Base-by-base conservation (phyloP, 768 basidiomycete genomes). In the Chiua virens region DNA sequence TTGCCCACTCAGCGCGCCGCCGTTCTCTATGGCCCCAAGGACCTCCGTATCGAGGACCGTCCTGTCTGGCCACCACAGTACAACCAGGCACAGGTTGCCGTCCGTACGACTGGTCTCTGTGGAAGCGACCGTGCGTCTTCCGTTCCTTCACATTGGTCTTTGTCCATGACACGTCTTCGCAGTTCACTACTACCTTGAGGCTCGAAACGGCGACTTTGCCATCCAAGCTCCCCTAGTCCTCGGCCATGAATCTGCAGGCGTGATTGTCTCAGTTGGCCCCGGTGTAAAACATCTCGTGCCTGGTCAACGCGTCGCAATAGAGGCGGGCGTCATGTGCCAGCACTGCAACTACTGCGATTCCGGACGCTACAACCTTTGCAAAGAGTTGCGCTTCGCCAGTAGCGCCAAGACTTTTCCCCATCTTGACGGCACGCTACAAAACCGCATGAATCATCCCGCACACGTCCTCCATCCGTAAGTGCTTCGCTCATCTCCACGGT, bases 311-410 rank as follows among this genome's bases (percentile, higher is more conserved):
- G 94, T 98, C 46, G 95, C 92, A 23, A 88, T 98, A 67, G 95
- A 98, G 69, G 89, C 91, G 6, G 95, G 95, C 25, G 83, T 95
- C 66, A 85, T 86, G 77, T 98, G 95, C 73, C 81, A 82, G 50
- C 75, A 75, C 37, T 93, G 90, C 72, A 68, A 74, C 28, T 85
- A 76, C 66, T 93, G 91, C 71, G 56, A 70, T 34, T 75, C 81
- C 54, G 89, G 89, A 14, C 81, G 92, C 20, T 98, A 98, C 75
- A 98, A 98, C 74, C 82, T 98, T 52, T 98, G 95, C 79, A 85
- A 85, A 54, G 75, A 77, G 58, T 83, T 98, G 84, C 82, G 89
- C 58, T 98, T 98, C 75, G 89, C 88, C 58, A 86, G 83, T 55
- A 88, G 85, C 52, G 95, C 95, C 39, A 88, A 94, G 65, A 89